Evolutionary conservation across 768 basidiomycete genomes (phyloP), one percentile per base, ranked within the genome.

Genomic region (Pulveroboletus sp.): DNA sequence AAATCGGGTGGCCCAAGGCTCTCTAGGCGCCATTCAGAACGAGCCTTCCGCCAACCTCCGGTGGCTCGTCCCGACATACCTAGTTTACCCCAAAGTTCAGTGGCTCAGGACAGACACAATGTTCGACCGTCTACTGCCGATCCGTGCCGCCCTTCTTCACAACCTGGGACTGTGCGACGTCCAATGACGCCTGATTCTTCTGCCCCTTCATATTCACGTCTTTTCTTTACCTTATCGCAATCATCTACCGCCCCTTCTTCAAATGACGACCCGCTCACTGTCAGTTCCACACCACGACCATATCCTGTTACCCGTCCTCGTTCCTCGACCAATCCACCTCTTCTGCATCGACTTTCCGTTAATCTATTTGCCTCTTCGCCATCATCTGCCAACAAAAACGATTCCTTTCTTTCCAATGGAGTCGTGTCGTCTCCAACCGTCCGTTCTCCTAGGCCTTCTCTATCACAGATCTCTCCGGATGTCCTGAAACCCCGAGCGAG

Each of bases 291-390:
- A 32, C 38, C 41, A 27, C 50, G 53, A 55, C 49, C 47, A 56
- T 51, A 63, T 49, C 66, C 66, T 19, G 73, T 75, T 69, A 17
- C 71, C 40, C 71, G 74, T 36, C 72, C 71, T 41, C 74, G 77
- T 37, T 70, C 76, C 32, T 68, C 79, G 29, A 85, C 86, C 19
- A 87, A 84, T 53, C 83, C 87, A 4, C 83, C 85, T 17, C 68
- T 87, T 44, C 63, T 89, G 32, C 83, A 83, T 62, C 81, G 87
- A 36, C 67, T 88, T 54, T 89, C 86, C 9, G 68, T 86, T 53
- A 83, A 80, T 56, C 67, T 86, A 32, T 82, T 87, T 49, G 74
- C 78, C 9, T 72, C 73, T 35, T 69, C 74, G 14, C 69, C 74
- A 23, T 64, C 74, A 12, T 65, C 74, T 19, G 58, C 39, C 23